Evolutionary conservation across 2,329 filamentous ascomycete genomes (phyloP), one percentile per base, ranked within the genome.

Genomic region (Penicillium brasilianum): DNA sequence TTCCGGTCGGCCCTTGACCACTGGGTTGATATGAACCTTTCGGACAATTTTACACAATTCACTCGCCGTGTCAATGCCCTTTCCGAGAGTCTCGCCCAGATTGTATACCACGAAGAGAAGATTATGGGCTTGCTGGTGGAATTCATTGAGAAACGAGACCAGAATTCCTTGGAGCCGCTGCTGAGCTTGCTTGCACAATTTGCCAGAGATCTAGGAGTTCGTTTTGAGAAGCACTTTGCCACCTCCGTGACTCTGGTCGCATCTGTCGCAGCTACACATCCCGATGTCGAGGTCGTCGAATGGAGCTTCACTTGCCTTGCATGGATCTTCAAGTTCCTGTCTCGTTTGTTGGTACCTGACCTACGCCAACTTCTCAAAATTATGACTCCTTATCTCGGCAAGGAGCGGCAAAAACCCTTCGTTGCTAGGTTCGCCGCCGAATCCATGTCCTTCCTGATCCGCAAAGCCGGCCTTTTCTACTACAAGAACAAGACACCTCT

Each of bases 291-390:
- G 65, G 93, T 96, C n/a, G 91, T 98, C 54, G 95, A 99, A 79
- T 98, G 94, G 93, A 94, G 92, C 54, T 99, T 99, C 78, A 92
- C 90, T 13, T 93, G 92, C 69, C 83, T 99, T 58, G 93, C 95
- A 49, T 99, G 96, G 83, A 83, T 98, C 43, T 97, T 99, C 85
- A 99, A 99, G 75, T 98, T 98, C 73, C 85, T 99, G 5, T 96
- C 93, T 2, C 88, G 92, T 65, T 84, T 98, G 0, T 79, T 99
- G 22, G 90, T 95, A 0, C 90, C 92, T 4, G 91, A 99, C 72
- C 79, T 99, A 64, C 84, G 91, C 63, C 92, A 94, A 50, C 89
- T 96, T 1, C 93, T 92, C 73, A 86, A 92, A 71, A 87, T 95
- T 55, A 87, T 99, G 81, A 86, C 90, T 0, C 90, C 93, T 3